Conservation (phyloP, 495 filamentous ascomycete species). For the Neurospora africana region DNA sequence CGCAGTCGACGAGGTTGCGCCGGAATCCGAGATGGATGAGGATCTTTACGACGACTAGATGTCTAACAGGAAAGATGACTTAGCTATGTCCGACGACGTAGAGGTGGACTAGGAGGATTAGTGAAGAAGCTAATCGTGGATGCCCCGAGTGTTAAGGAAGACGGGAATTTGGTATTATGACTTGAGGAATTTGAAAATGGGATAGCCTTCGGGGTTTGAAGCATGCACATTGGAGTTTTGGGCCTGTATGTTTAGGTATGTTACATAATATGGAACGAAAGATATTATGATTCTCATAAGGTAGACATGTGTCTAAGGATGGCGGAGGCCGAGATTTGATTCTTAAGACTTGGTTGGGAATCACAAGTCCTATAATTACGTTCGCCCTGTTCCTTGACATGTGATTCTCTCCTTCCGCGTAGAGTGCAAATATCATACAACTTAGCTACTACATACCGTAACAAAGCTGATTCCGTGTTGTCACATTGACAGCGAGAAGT, state of each 20-base stretch:
- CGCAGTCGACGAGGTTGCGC: slow-evolving; percentile 54
- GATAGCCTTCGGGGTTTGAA: not conserved
- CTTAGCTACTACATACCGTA: not conserved
- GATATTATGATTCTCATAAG: not conserved
- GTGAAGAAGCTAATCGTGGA: not conserved
- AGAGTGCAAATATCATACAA: not conserved
- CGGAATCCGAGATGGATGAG: slow-evolving; percentile 58
- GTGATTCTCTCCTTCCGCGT: not conserved
- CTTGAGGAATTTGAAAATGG: not conserved
- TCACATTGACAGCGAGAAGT: not conserved
- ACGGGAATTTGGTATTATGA: not conserved
- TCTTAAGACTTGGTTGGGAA: not conserved
- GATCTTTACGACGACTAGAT: slow-evolving; percentile 51
- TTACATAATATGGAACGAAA: not conserved
- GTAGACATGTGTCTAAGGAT: not conserved
- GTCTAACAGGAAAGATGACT: not conserved
- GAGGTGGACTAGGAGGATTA: slow-evolving; percentile 1
- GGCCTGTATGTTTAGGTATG: not conserved
- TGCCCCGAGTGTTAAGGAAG: not conserved
- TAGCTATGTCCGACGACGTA: not conserved
- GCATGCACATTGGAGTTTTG: not conserved
- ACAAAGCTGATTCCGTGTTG: not conserved
- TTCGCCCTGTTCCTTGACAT: not conserved
- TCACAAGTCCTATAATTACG: not conserved
- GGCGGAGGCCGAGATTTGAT: not conserved